Base-by-base conservation (phyloP, 345 rosid species). In the Gossypium rotundifolium region DNA sequence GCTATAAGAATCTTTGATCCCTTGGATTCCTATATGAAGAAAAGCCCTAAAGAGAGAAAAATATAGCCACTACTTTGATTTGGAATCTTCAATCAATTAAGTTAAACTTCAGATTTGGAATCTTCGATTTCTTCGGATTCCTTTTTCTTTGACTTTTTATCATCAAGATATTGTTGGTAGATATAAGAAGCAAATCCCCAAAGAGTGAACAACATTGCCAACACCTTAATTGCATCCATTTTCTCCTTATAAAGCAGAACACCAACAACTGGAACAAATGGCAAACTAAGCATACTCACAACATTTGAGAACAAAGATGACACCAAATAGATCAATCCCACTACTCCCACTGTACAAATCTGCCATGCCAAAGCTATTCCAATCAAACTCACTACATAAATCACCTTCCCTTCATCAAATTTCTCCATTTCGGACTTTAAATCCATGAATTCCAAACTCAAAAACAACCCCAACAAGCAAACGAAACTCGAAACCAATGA, bases 281-380 rank as follows among this genome's bases (percentile, higher is more conserved):
- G 81, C 52, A 76, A 11, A 1, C 68, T 58, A 4, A 42, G 70
- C 75, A 81, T 76, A 45, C 66, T 79, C 2, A 77, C 80, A 40
- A 79, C 80, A 60, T 79, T 81, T 65, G 85, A 84, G 81, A 84
- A 84, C 20, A 84, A 64, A 65, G 83, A 72, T 75, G 87, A 81
- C 22, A 29, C 80, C 72, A 81, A 54, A 75, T 66, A 79, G 57
- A 81, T 78, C 38, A 81, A 76, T 38, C 84, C 87, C 76, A 81
- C 80, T 3, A 79, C 68, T 23, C 84, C 87, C 14, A 84, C 65
- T 0, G 83, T 75, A 66, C 71, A 74, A 51, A 81, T 70, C 79
- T 84, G 88, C 87, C 87, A 85, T 0, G 79, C 72, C 68, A 85
- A 33, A 5, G 82, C 79, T 7, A 84, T 45, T 14, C 86, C 82